Base-by-base conservation (phyloP, 2,329 filamentous ascomycete genomes). In the Aspergillus flavus region DNA sequence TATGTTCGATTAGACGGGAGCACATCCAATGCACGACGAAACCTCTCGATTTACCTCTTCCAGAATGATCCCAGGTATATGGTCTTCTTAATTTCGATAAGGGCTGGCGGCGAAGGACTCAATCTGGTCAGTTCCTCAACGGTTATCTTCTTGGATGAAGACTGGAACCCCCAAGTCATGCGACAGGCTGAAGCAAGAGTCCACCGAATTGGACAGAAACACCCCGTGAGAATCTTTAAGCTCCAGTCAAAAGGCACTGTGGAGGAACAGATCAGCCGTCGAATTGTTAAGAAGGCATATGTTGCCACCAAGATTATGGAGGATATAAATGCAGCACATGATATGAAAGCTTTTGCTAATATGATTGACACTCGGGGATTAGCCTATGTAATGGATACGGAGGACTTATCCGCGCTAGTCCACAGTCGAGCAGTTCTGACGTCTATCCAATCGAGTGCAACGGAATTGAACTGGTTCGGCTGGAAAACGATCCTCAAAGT, bases 271-370 rank as follows among this genome's bases (percentile, higher is more conserved):
- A 87, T 87, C 83, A 80, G 85, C 71, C 80, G 83, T 0, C 77
- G 85, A 1, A 83, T 87, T n/a, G 79, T 81, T 7, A 89, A 89
- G 78, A 89, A 89, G 73, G 76, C 88, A 0, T 88, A 88, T 64
- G 76, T 89, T 0, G 87, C 85, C 0, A 80, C 84, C 0, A 88
- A 87, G 68, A 85, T 88, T 21, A 87, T 84, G 0, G 86, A 87
- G 64, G 82, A 55, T 16, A 14, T 46, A 28, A 52, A 26, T 19
- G 32, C 26, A 6, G 32, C 12, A 7, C 41, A 53, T 26, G 32
- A 58, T 5, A 46, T 30, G 1, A 12, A 32, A 28, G 28, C 56
- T 1, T 36, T 52, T 16, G 55, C 45, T 19, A 16, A 26, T 10
- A 30, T 59, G 19, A 16, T 26, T 26, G 16, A 36, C 23, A 21